Evolutionary conservation across 139 green algal genomes (phyloP).

Genomic region (Chlamydomonas applanata): DNA sequence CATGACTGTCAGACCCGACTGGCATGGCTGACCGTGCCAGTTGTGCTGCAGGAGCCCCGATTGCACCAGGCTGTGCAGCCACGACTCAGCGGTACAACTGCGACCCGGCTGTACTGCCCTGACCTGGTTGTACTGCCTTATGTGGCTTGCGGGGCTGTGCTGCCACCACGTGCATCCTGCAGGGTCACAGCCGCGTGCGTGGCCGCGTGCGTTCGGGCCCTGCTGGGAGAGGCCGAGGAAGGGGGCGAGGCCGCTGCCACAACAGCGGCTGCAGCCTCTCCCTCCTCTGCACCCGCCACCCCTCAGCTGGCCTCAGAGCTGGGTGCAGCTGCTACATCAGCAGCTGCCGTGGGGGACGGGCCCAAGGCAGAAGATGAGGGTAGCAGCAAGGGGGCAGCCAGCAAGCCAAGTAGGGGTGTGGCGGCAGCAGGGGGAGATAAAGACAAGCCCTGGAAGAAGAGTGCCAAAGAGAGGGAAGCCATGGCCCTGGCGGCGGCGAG

Average conservation of each 20-base stretch:
- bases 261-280: neutral
- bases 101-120: neutral
- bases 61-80: neutral
- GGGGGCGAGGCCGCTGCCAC: neutral
- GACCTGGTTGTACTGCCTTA: neutral
- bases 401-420: neutral
- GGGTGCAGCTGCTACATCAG: neutral
- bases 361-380: neutral
- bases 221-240: constrained; percentile 42
- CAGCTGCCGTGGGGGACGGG: neutral
- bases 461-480: neutral
- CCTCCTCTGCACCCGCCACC: neutral
- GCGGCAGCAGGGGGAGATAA: neutral
- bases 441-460: neutral
- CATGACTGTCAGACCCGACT: too few species aligned
- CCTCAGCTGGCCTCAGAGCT: neutral
- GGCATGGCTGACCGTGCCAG: too few species aligned
- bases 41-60: neutral
- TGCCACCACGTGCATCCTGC: neutral
- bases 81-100: too few species aligned
- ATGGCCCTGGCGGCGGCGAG: neutral
- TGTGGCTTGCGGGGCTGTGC: neutral
- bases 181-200: constrained; percentile 47
- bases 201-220: constrained; percentile 49
- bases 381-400: neutral